Base-by-base conservation (phyloP, 192 early-diverging fungal genomes). In the Coemansia asiatica region DNA sequence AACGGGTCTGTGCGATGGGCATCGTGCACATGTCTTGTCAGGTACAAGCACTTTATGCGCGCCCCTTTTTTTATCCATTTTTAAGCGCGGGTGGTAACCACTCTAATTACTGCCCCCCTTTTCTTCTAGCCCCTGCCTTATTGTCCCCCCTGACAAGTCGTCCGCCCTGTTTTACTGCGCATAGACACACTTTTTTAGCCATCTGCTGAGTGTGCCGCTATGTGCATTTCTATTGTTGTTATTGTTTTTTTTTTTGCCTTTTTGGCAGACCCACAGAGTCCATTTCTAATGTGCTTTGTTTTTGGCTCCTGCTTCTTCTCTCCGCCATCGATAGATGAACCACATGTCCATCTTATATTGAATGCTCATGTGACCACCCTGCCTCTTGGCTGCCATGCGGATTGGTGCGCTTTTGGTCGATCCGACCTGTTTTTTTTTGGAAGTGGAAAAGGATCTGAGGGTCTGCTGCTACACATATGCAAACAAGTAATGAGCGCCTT, bases 21-120 rank as follows among this genome's bases (percentile, higher is more conserved):
- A 35, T 38, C 31, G 56, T 2, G 29, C 56, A 40, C 56, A 40
- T 58, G 56, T 2, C 33, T 29, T 53, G 62, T 61, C 58, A 66
- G 63, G 50, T 53, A 65, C 55, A 48, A 60, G 25, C 74, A 67
- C 68, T 70, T 63, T 75, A 75, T 70, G 74, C 68, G 61, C 74
- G 74, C 74, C 72, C 22, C 40, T 15, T 44, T 44, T 44, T 8
- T 44, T 44, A 18, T 44, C 16, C 13, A 3, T 44, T 16, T 46
- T 55, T 60, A 16, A 2, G 54, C 25, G 19, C 54, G 53, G 55
- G n/a, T n/a, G 31, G 67, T 69, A 68, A 75, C 73, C 60, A 64
- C 35, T 56, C 49, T 38, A 40, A 53, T 53, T 53, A 53, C 50
- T 53, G 50, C 19, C n/a, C n/a, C n/a, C n/a, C n/a, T 23, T 13